These are phyloP conservation scores for Mycena crocata DNA, from an alignment of 768 basidiomycete genomes.

Conservation along the genomic window DNA sequence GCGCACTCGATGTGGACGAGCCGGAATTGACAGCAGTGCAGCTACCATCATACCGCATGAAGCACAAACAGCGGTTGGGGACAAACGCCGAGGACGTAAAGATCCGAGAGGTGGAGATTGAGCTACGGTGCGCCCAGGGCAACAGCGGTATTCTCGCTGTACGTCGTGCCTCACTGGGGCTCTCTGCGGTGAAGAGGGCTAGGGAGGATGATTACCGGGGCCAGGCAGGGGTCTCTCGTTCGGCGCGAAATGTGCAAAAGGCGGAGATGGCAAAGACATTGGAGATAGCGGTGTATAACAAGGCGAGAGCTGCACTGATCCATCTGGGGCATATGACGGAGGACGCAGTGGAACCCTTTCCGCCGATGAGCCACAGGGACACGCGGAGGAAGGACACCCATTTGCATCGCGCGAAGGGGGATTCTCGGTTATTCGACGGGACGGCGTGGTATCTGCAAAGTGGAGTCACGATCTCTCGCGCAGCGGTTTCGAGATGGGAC, in stretches of 20 bases:
- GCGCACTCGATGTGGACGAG: no score
- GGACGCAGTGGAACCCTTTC: no score
- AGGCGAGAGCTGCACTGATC: background rate
- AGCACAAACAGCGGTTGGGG: no score
- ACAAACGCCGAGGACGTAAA: no score
- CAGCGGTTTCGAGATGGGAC: background rate
- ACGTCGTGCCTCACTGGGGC: no score
- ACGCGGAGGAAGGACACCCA: constrained; percentile 20
- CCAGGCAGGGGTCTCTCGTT: background rate
- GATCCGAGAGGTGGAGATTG: no score
- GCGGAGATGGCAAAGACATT: background rate
- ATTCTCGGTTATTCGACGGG: constrained; percentile 19
- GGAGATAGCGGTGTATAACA: background rate
- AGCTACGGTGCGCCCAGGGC: no score
- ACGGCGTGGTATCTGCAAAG: constrained; percentile 19
- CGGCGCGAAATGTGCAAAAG: background rate
- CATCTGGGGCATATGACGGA: no score
- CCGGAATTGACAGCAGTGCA: no score
- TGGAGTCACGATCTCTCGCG: background rate
- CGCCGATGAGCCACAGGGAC: background rate
- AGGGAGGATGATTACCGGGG: background rate
- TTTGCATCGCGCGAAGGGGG: constrained; percentile 16
- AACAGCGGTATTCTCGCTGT: no score
- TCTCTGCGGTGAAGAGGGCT: no score
- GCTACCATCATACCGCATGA: no score